Evolutionary conservation across 495 filamentous ascomycete genomes (phyloP).

Genomic region (Talaromyces thailandensis): DNA sequence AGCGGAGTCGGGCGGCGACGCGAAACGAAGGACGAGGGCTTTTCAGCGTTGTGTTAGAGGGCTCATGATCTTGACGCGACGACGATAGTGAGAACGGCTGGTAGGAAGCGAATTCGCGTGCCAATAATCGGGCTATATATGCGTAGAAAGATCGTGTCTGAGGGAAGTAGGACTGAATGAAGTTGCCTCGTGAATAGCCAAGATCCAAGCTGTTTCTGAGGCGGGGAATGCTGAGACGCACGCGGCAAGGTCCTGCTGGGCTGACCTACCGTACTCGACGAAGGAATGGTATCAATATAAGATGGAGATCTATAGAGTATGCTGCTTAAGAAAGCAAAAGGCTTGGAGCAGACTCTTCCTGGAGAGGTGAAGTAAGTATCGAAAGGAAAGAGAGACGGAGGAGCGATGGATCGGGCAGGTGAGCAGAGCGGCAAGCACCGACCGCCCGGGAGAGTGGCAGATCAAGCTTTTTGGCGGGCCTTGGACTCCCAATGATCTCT

Average conservation of each 20-base stretch:
- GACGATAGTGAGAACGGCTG: not conserved
- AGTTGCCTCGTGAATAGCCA: not conserved
- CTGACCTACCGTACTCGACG: not conserved
- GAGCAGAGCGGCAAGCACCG: slow-evolving; percentile 5
- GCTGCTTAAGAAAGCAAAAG: not conserved
- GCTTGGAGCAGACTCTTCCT: not conserved
- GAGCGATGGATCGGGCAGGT: slow-evolving; percentile 9
- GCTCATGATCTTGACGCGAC: not conserved
- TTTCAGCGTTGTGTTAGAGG: not conserved
- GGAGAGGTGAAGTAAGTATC: slow-evolving; percentile 1
- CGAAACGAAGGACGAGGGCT: not conserved
- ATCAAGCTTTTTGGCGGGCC: slow-evolving; percentile 4
- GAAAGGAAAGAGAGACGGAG: slow-evolving; percentile 1
- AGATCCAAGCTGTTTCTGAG: not conserved
- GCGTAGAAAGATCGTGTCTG: not conserved
- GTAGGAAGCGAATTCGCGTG: not conserved
- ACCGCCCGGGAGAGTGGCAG: not conserved
- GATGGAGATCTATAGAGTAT: not conserved
- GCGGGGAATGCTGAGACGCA: not conserved
- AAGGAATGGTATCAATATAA: slow-evolving; percentile 3
- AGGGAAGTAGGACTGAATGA: not conserved
- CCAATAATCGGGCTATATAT: not conserved
- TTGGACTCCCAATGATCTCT: slow-evolving; percentile 4
- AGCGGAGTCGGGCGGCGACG: not conserved
- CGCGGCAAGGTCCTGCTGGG: not conserved